These are phyloP conservation scores for Thelephora aurantiotincta DNA, from an alignment of 768 basidiomycete genomes.

Conservation along the genomic window DNA sequence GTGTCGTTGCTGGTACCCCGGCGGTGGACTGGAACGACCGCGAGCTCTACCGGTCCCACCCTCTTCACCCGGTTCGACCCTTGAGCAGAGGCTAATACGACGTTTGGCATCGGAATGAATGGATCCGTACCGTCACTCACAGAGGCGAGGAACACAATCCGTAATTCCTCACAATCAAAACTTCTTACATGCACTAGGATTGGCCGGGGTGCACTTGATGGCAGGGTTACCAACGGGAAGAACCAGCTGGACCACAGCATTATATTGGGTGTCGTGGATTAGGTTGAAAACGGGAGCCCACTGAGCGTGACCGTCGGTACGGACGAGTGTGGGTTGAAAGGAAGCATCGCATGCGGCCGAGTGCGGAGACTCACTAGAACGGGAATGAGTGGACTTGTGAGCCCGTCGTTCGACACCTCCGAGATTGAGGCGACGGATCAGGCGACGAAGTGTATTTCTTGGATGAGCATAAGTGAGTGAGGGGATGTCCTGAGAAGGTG, in stretches of 20 bases:
- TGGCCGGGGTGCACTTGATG: not conserved
- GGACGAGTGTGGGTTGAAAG: not conserved
- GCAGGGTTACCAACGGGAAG: not conserved
- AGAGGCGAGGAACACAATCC: not conserved
- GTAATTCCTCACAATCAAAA: not conserved
- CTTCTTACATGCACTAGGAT: not conserved
- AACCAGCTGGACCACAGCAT: not conserved
- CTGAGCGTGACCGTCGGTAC: not conserved
- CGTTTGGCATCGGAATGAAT: not conserved
- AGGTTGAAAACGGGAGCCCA: not conserved
- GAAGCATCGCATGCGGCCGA: not conserved
- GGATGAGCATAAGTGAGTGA: too few species aligned
- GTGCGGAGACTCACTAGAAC: not conserved
- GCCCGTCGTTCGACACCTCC: too few species aligned
- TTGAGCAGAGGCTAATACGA: not conserved
- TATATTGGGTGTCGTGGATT: not conserved
- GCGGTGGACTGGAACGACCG: not conserved
- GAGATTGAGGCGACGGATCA: too few species aligned
- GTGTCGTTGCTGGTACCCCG: not conserved
- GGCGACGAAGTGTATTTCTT: too few species aligned
- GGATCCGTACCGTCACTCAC: not conserved
- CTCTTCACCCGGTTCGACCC: not conserved
- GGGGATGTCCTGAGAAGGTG: not conserved
- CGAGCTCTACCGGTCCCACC: too few species aligned
- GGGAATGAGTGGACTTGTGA: not conserved